phyloP scores from a whole-genome alignment of 2,329 filamentous ascomycete species.

The Xylaria polymorpha region DNA sequence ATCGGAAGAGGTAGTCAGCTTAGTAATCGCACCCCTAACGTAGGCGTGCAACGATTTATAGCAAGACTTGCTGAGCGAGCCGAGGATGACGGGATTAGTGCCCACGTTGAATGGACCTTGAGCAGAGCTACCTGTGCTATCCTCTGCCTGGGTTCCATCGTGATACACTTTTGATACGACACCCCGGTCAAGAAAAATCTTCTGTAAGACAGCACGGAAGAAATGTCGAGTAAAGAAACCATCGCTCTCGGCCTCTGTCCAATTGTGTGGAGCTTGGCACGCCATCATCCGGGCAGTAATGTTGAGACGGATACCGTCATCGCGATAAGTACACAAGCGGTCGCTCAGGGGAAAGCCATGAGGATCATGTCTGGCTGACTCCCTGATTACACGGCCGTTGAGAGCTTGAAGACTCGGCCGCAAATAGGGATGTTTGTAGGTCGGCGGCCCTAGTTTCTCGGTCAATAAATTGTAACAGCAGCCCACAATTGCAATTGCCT shows the following conservation, averaged over 20 bases:
- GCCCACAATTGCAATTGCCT: conserved; percentile 93
- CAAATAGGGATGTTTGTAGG: conserved; percentile 83
- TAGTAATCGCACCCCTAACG: conserved; percentile 81
- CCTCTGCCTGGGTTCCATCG: conserved; percentile 49
- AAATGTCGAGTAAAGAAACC: conserved; percentile 93
- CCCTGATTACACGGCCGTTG: conserved; percentile 74
- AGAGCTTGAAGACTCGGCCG: conserved; percentile 75
- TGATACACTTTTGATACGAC: conserved; percentile 73
- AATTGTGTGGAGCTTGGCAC: conserved; percentile 93
- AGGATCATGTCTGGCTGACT: conserved; percentile 80
- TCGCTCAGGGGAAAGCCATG: conserved; percentile 95
- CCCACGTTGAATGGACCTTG: conserved; percentile 64
- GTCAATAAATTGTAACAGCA: conserved; percentile 98
- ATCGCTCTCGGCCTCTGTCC: conserved; percentile 83
- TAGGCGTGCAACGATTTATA: conserved; percentile 82
- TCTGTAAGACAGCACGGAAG: conserved; percentile 89
- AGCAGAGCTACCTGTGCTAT: conserved; percentile 24
- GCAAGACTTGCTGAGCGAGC: conserved; percentile 81
- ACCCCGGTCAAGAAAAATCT: conserved; percentile 87
- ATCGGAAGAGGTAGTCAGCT: conserved; percentile 70
- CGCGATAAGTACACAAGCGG: conserved; percentile 68
- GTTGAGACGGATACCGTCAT: conserved; percentile 81
- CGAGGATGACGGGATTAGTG: conserved; percentile 86
- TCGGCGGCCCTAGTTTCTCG: conserved; percentile 86
- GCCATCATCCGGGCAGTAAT: conserved; percentile 99